These are phyloP conservation scores for Gossypium ekmanianum DNA, from an alignment of 345 rosid genomes.

Conservation along the genomic window DNA sequence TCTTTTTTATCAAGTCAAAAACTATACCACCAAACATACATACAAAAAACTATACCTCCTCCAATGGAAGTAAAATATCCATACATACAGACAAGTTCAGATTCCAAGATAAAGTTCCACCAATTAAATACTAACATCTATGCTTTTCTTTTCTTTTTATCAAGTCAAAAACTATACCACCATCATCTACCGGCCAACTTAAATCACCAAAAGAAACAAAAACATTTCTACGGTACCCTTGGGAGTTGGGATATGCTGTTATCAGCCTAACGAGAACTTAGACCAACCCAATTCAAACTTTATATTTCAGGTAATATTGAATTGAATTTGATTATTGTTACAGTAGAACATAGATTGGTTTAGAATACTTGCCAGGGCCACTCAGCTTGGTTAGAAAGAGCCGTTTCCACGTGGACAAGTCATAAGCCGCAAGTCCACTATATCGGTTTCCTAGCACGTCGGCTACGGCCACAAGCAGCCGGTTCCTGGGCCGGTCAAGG, in stretches of 20 bases:
- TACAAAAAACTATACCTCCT: too few relatives aligned
- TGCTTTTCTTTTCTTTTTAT: not conserved
- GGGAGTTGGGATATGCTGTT: too few relatives aligned
- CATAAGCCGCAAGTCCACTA: slow-evolving; percentile 72
- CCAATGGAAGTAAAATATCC: not conserved
- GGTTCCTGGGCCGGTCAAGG: slow-evolving; percentile 63
- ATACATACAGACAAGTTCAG: not conserved
- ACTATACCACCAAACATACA: too few relatives aligned
- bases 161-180: not conserved
- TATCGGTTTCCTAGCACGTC: slow-evolving; percentile 57
- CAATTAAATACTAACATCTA: not conserved
- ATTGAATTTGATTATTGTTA: not conserved
- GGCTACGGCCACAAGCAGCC: slow-evolving; percentile 60
- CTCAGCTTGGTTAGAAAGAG: slow-evolving; percentile 61
- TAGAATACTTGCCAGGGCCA: slow-evolving; percentile 42
- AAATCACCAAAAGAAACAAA: not conserved
- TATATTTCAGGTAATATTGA: not conserved
- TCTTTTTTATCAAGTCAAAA: too few relatives aligned
- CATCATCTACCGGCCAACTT: not conserved
- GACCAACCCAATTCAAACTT: too few relatives aligned
- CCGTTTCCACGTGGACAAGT: slow-evolving; percentile 78
- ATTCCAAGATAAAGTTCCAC: not conserved
- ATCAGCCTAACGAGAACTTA: too few relatives aligned
- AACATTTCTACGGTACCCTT: not conserved
- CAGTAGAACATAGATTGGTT: too few relatives aligned